A percentile compares a stretch with the other conserved stretches of the same genome.
These are phyloP conservation scores for Tolypocladium nubicola DNA, from an alignment of 2,329 filamentous ascomycete species.

Conservation along the genomic window DNA sequence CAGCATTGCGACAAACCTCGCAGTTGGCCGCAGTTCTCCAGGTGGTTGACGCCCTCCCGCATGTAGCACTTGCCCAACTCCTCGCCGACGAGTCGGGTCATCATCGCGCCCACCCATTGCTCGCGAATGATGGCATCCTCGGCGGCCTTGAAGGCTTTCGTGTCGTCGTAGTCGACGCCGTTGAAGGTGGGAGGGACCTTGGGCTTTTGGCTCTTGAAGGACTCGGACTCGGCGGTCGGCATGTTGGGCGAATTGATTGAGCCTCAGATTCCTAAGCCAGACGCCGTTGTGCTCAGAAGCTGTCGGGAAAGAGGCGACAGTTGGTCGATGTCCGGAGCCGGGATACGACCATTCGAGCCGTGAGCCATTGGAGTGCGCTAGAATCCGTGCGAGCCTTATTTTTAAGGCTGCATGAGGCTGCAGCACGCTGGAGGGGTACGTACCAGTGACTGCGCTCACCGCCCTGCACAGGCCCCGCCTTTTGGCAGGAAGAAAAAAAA, in stretches of 20 bases:
- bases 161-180: constrained; percentile 80
- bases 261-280: constrained; percentile 2
- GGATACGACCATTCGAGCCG: background rate
- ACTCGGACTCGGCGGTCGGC: constrained; percentile 74
- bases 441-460: constrained; percentile 17
- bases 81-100: constrained; percentile 71
- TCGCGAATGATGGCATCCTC: constrained; percentile 75
- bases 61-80: constrained; percentile 82
- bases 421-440: background rate
- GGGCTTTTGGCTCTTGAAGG: constrained; percentile 77
- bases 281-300: constrained; percentile 6
- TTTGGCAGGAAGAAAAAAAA: constrained; percentile 16
- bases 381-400: constrained; percentile 11
- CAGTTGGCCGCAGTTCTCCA: constrained; percentile 76
- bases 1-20: constrained; percentile 45
- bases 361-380: background rate
- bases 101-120: constrained; percentile 86
- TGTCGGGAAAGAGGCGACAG: background rate
- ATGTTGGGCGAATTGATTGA: constrained; percentile 33
- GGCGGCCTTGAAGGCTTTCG: constrained; percentile 67
- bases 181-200: constrained; percentile 74
- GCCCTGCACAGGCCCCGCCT: constrained; percentile 21
- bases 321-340: background rate
- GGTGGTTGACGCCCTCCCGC: constrained; percentile 73
- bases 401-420: constrained; percentile 14